Base-by-base conservation (phyloP, 108 stramenopile genomes). In the Nitzschia sp. region DNA sequence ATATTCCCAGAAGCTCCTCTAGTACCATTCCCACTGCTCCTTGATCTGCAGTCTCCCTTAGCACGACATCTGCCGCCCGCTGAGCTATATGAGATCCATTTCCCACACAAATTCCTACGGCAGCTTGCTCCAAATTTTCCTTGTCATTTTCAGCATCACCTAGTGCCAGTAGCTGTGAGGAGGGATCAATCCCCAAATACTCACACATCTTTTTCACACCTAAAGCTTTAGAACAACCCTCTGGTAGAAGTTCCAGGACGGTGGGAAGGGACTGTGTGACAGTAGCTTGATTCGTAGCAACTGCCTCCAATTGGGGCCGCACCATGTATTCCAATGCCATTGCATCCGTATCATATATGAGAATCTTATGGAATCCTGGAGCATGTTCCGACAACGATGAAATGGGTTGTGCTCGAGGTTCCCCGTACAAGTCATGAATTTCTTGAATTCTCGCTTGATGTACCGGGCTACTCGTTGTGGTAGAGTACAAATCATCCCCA, bases 61-160 rank as follows among this genome's bases (percentile, higher is more conserved):
- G 70, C 15, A 97, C 73, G 57, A 85, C 80, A 69, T 92, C 91
- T 8, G 92, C 84, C 0, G 90, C 92, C 17, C 80, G 83, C 63
- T 74, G 80, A 11, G 91, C 92, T 14, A 70, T 37, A 0, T 79
- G 79, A 58, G 82, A 83, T 3, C 86, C 91, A 73, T 97, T 96
- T n/a, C 89, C 95, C 8, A 96, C 79, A 50, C 88, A 86, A 20
- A 94, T 84, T 26, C 94, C 94, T 41, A 95, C 72, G 9, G 85
- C 77, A 9, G 95, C 89, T 67, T 84, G 55, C 51, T 77, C 51
- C 9, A 97, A 65, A 91, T 95, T 94, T 7, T 72, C 90, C 6
- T 81, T 77, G 76, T 97, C 96, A 75, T 97, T 97, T 68, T 97
- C 95, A 22, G 92, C 96, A 75, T 97, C 96, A 14, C 96, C 96